Evolutionary conservation across 306 rosid genomes (phyloP), one percentile per base, ranked within the genome.

Genomic region (Phaseolus lunatus): DNA sequence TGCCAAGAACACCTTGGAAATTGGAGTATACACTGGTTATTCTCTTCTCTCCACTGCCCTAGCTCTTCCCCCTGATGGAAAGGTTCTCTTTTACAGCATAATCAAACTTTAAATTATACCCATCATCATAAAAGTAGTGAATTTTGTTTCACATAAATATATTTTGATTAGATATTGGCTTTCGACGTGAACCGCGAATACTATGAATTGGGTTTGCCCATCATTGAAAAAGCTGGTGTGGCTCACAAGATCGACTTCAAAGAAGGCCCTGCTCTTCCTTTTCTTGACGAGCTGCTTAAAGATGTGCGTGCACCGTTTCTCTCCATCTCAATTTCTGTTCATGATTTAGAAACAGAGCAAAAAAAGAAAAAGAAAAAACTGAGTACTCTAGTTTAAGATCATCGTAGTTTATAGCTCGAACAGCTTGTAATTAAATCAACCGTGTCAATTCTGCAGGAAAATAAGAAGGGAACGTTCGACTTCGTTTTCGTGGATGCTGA

Each of bases 21-120:
- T 93, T 43, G 98, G 98, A 63, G 98, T 94, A 53, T 94, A 52
- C 87, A 94, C 98, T 1, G 98, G 97, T 20, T 94, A 94, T 78
- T 94, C 98, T 44, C 87, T 94, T 39, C 96, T 94, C 0, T 89
- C 97, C 71, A 89, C 98, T 0, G 98, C 98, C 54, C 86, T 94
- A 5, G 98, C 98, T 50, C 81, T 94, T 77, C 98, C 97, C 0
- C 83, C 82, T 1, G 93, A 94, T 76, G 98, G 98, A 85, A 85
- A 86, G 96, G 97, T 92, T 18, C 54, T 44, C 1, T 16, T 0
- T 61, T 31, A 2, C 11, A 47, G 27, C 23, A 70, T 18, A n/a
- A n/a, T 9, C 26, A n/a, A 47, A 22, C 16, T 20, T 57, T 31
- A 0, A 23, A 29, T 50, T 9, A 39, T 13, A 16, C 3, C 8